A percentile compares a stretch with the other conserved stretches of the same genome.
Evolutionary conservation across 176 grass and related monocot genomes (phyloP).

Genomic region (Oryza meridionalis): DNA sequence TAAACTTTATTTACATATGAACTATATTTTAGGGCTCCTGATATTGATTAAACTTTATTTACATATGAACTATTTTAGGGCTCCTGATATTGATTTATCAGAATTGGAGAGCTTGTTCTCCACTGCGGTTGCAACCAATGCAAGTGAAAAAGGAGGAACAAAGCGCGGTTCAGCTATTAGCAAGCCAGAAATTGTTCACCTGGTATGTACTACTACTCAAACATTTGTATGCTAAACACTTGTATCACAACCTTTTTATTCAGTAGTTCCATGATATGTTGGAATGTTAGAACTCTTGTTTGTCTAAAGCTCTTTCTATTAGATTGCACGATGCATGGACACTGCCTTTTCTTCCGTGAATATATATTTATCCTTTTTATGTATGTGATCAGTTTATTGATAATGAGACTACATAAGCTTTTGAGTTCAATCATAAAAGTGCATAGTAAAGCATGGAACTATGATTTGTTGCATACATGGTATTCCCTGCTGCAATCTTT

Average conservation of each 20-base stretch:
- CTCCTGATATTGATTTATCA: constrained; percentile 78
- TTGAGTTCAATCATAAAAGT: constrained; percentile 9
- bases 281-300: constrained; percentile 3
- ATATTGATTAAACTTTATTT: constrained; percentile 49
- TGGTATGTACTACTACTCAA: constrained; percentile 56
- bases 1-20: constrained; percentile 41
- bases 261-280: background rate
- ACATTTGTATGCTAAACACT: constrained; percentile 7
- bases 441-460: background rate
- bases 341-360: constrained; percentile 15
- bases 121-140: constrained; percentile 58
- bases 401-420: background rate
- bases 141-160: constrained; percentile 69
- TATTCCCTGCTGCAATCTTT: background rate
- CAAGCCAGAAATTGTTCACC: constrained; percentile 90
- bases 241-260: constrained; percentile 25
- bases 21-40: constrained; percentile 68
- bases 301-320: background rate
- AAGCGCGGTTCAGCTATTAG: constrained; percentile 66
- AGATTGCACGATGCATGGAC: background rate
- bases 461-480: background rate
- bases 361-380: constrained; percentile 14
- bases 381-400: background rate
- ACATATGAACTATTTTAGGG: constrained; percentile 52
- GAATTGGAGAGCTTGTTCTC: constrained; percentile 87